Base-by-base conservation (phyloP, 495 filamentous ascomycete genomes). In the Trichoderma asperelloides region DNA sequence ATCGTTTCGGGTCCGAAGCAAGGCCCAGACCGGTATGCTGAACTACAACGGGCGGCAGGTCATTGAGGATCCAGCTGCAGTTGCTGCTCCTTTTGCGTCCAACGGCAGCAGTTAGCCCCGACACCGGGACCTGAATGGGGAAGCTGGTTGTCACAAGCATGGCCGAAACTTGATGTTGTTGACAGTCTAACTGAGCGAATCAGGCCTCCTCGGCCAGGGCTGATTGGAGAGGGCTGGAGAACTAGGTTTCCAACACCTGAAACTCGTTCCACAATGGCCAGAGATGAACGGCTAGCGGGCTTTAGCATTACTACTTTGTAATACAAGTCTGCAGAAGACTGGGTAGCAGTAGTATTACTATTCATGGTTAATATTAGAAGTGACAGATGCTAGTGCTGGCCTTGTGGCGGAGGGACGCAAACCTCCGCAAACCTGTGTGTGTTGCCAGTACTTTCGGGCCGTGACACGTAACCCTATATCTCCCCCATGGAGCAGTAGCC, bases 31-130 rank as follows among this genome's bases (percentile, higher is more conserved):
- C 33, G 74, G 80, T 63, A 85, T 85, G 82, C 70, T 67, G 41
- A 74, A 76, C 57, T 83, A 78, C 70, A 66, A 69, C 37, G 82
- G 81, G 27, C 70, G 80, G 62, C 78, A 83, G 74, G 80, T 85
- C 23, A 77, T 85, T 21, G 45, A 74, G 69, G 79, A 85, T 75
- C 66, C 79, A 15, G 74, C 79, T 28, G 72, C 70, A 68, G 2
- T 7, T 37, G 33, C 33, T 37, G 33, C 33, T 37, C 78, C 76
- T 67, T 79, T 81, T 65, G 75, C 78, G 70, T 64, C 70, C 11
- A 75, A 68, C 47, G 76, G 68, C 63, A 79, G 75, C 41, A 74
- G 71, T 2, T 74, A 79, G 18, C 65, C 9, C 78, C 45, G 77
- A 79, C 65, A 67, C 71, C 5, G 55, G 71, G 41, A 45, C 63